Evolutionary conservation across 2,329 filamentous ascomycete species (phyloP), one percentile per base, ranked within the genome.

Genomic region (Leptographium galeiforme): DNA sequence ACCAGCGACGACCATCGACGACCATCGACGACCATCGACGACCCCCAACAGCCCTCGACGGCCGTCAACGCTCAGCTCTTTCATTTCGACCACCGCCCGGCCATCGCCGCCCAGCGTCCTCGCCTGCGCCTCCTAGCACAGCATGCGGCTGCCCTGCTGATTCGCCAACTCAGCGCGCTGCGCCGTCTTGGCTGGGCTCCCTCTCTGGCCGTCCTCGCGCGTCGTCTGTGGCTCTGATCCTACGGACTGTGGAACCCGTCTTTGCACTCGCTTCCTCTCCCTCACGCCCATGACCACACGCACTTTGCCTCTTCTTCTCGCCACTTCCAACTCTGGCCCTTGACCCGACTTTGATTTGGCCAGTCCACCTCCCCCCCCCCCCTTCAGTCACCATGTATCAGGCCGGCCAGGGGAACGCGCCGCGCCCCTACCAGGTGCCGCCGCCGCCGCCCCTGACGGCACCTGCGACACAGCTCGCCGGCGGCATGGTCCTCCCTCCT

Each of bases 361-460:
- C 25, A 19, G 14, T 51, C n/a, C n/a, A n/a, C n/a, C 49, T 5
- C 39, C 14, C 32, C 43, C 8, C 33, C 10, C 41, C 39, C 14
- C 13, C 61, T 51, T 55, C 63, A 58, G 61, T 63, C 63, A 66
- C 57, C 66, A 81, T 81, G 78, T 81, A 79, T 67, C 72, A 73
- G 62, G 71, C 71, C 59, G 67, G 71, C 48, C 76, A 78, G 64
- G 69, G 75, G 64, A 76, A 81, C 61, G 69, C 71, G 56, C 67
- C 72, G 57, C 73, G 77, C 64, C 65, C 74, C 48, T 81, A 74
- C 62, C 74, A 74, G 61, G 69, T 80, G 57, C 77, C 76, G 55
- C 76, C 76, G 48, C 76, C 77, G 53, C 77, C 76, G 59, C 76
- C 77, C 53, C 74, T 79, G 68, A 73, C 75, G 32, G 71, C 72